Percentiles rank a stretch among this genome's conserved stretches.
Conservation (phyloP, 805 yeast species). For the Grigorovia humatica region DNA sequence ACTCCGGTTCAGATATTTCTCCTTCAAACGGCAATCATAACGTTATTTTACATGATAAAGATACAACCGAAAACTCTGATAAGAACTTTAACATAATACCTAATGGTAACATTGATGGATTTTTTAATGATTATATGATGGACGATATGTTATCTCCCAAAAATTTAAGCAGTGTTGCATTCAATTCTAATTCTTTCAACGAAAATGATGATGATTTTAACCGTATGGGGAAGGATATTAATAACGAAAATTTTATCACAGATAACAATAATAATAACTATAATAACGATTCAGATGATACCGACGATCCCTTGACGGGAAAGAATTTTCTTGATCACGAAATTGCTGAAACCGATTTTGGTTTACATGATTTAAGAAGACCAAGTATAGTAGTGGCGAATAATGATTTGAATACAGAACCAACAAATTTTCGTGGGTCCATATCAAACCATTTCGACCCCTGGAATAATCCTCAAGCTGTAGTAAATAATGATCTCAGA, state of each 20-base stretch:
- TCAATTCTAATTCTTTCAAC: neutral
- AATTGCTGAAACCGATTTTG: neutral
- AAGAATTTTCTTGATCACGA: neutral
- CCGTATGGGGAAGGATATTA: neutral
- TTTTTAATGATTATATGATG: slow-evolving; percentile 2
- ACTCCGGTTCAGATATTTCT: neutral
- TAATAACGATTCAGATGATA: neutral
- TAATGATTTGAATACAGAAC: slow-evolving; percentile 2
- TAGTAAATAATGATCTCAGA: neutral
- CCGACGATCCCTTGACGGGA: neutral
- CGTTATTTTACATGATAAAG: neutral
- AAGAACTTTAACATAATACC: neutral
- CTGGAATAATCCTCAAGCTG: slow-evolving; percentile 11
- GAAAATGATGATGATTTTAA: neutral
- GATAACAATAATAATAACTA: neutral
- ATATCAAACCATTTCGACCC: slow-evolving; percentile 23
- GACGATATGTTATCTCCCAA: neutral
- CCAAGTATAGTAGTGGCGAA: slow-evolving; percentile 13
- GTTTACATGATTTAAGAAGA: slow-evolving; percentile 8
- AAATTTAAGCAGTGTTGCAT: neutral
- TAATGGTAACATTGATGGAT: slow-evolving; percentile 3
- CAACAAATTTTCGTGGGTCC: slow-evolving; percentile 17
- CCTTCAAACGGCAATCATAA: neutral
- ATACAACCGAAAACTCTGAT: neutral
- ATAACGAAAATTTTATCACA: too few species aligned